Conservation (phyloP, 2,329 filamentous ascomycete species). For the Fusarium sp. region DNA sequence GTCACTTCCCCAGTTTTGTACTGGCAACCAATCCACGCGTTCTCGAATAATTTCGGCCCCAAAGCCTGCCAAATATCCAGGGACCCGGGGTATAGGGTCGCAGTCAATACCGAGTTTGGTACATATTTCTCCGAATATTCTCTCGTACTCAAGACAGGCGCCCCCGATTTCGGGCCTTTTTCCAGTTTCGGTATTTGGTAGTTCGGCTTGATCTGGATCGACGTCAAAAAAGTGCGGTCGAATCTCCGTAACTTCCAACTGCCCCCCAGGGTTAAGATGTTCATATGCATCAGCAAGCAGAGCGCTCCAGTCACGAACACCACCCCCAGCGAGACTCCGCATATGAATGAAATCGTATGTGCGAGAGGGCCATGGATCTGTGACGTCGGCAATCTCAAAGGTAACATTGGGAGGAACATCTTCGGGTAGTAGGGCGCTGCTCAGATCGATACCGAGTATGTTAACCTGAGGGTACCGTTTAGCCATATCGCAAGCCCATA, state of each 20-base stretch:
- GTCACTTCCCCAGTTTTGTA: constrained; percentile 58
- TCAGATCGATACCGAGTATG: constrained; percentile 59
- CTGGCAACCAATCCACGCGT: constrained; percentile 58
- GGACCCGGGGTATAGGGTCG: constrained; percentile 56
- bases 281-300: constrained; percentile 55
- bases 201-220: constrained; percentile 46
- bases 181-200: constrained; percentile 19
- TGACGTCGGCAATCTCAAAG: constrained; percentile 71
- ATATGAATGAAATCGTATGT: constrained; percentile 60
- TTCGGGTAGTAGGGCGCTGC: constrained; percentile 56
- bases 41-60: constrained; percentile 59
- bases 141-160: constrained; percentile 54
- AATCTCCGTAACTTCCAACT: constrained; percentile 61
- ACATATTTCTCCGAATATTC: constrained; percentile 48
- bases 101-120: constrained; percentile 55
- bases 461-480: constrained; percentile 56
- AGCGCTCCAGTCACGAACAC: constrained; percentile 58
- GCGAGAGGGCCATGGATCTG: constrained; percentile 58
- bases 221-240: constrained; percentile 58
- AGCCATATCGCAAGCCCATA: constrained; percentile 61
- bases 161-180: constrained; percentile 44
- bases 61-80: constrained; percentile 53
- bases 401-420: constrained; percentile 69
- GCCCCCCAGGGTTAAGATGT: constrained; percentile 60
- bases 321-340: constrained; percentile 60